A percentile compares a stretch with the other conserved stretches of the same genome.
phyloP scores from a whole-genome alignment of 2,329 filamentous ascomycete species.

The Cordyceps tenuipes region DNA sequence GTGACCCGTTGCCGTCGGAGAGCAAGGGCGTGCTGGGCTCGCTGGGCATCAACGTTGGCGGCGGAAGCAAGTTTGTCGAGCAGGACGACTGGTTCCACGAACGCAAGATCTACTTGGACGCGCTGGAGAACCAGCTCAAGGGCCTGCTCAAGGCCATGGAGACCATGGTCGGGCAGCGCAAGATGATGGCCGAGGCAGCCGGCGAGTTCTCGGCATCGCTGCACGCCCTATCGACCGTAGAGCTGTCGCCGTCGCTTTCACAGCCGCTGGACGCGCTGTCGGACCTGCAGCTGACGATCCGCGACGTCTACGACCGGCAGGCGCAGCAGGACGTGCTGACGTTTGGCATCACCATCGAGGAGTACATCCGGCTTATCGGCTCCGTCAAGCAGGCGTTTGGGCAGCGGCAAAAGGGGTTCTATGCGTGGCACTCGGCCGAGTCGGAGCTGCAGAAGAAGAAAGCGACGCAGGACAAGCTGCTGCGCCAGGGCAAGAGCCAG shows the following conservation, averaged over 20 bases:
- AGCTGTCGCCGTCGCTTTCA: constrained; percentile 81
- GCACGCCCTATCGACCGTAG: constrained; percentile 86
- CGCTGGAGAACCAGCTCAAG: constrained; percentile 84
- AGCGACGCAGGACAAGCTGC: constrained; percentile 82
- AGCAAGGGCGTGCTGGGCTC: constrained; percentile 90
- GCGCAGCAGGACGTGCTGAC: constrained; percentile 95
- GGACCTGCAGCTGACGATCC: constrained; percentile 86
- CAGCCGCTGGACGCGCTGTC: constrained; percentile 85
- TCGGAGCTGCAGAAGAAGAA: constrained; percentile 86
- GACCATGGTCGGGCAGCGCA: constrained; percentile 82
- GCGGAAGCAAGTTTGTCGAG: constrained; percentile 84
- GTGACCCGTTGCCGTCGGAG: constrained; percentile 76
- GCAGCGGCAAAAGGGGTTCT: constrained; percentile 91
- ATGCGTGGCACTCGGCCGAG: constrained; percentile 88
- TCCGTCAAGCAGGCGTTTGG: constrained; percentile 89
- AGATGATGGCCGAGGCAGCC: constrained; percentile 86
- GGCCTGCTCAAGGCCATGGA: constrained; percentile 89
- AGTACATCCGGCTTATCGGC: constrained; percentile 93
- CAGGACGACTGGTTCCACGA: constrained; percentile 99
- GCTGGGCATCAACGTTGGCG: constrained; percentile 69
- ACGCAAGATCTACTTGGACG: constrained; percentile 87
- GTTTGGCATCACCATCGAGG: constrained; percentile 93
- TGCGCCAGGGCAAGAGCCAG: constrained; percentile 89
- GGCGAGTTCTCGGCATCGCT: constrained; percentile 88
- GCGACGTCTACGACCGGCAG: constrained; percentile 91